A percentile compares a stretch with the other conserved stretches of the same genome.
Conservation (phyloP, 208 protist genomes). For the Polymyxa betae region DNA sequence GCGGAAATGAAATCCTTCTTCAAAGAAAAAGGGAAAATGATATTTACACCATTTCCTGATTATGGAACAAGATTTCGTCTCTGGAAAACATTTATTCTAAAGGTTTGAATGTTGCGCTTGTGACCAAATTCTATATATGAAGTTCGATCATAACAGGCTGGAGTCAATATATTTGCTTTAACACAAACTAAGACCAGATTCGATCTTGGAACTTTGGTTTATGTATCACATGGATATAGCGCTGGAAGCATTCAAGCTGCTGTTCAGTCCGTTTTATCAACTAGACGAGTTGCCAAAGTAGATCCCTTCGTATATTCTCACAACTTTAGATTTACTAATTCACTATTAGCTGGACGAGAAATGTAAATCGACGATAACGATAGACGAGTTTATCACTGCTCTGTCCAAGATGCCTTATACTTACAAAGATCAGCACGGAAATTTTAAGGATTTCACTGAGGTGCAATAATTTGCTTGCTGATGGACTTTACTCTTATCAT, state of each 20-base stretch:
- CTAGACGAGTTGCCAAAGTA: constrained; percentile 29
- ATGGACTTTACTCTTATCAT: no score
- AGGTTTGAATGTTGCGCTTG: neutral
- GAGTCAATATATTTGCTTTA: constrained; percentile 44
- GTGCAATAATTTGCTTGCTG: no score
- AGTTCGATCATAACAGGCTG: neutral
- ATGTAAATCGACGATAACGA: neutral
- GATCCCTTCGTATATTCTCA: neutral
- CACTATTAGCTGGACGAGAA: neutral
- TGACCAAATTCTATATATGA: neutral
- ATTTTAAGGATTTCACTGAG: neutral
- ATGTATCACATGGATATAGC: constrained; percentile 26
- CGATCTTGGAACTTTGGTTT: constrained; percentile 21
- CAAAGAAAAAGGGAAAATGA: constrained; percentile 45
- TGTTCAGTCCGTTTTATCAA: constrained; percentile 11
- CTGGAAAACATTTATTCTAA: constrained; percentile 10
- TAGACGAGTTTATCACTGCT: constrained; percentile 14
- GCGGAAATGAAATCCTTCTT: constrained; percentile 30
- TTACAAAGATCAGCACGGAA: constrained; percentile 2
- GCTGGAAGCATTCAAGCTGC: constrained; percentile 24
- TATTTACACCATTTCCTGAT: constrained; percentile 22
- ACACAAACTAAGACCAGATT: neutral
- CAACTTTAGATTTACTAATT: neutral
- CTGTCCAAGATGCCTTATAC: constrained; percentile 42
- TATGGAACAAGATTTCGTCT: neutral